Conservation (phyloP, 768 basidiomycete genomes). For the Zangia roseola region DNA sequence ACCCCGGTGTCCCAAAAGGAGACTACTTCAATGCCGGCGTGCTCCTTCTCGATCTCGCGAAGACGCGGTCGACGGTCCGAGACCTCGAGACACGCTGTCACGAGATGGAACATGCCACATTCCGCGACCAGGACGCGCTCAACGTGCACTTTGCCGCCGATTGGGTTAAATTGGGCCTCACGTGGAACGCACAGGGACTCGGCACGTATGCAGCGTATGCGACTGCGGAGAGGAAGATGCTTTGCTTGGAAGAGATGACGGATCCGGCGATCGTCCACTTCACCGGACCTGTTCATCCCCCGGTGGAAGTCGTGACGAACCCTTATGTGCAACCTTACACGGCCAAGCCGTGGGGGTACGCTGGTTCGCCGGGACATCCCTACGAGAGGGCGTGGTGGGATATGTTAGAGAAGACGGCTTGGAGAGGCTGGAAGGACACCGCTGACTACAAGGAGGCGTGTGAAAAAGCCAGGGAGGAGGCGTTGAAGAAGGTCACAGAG, state of each 20-base stretch:
- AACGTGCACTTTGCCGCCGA: slow-evolving; percentile 44
- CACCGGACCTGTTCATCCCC: slow-evolving; percentile 53
- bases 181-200: slow-evolving; percentile 58
- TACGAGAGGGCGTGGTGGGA: slow-evolving; percentile 49
- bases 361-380: slow-evolving; percentile 51
- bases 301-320: slow-evolving; percentile 44
- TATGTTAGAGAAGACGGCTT: slow-evolving; percentile 40
- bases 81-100: slow-evolving; percentile 28
- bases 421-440: slow-evolving; percentile 37
- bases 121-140: slow-evolving; percentile 51
- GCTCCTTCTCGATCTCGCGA: slow-evolving; percentile 48
- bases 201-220: slow-evolving; percentile 47
- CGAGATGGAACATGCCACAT: slow-evolving; percentile 31
- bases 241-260: slow-evolving; percentile 36
- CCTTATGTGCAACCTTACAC: slow-evolving; percentile 52
- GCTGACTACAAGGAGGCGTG: slow-evolving; percentile 19
- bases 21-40: slow-evolving; percentile 60
- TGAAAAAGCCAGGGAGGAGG: slow-evolving; percentile 10
- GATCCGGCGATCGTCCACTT: slow-evolving; percentile 54
- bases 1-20: slow-evolving; percentile 29
- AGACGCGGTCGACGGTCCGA: slow-evolving; percentile 27
- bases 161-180: slow-evolving; percentile 42
- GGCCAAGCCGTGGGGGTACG: slow-evolving; percentile 59
- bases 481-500: slow-evolving; percentile 3
- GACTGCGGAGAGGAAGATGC: slow-evolving; percentile 34